Base-by-base conservation (phyloP, 2,329 filamentous ascomycete genomes). In the Alternaria sp. region DNA sequence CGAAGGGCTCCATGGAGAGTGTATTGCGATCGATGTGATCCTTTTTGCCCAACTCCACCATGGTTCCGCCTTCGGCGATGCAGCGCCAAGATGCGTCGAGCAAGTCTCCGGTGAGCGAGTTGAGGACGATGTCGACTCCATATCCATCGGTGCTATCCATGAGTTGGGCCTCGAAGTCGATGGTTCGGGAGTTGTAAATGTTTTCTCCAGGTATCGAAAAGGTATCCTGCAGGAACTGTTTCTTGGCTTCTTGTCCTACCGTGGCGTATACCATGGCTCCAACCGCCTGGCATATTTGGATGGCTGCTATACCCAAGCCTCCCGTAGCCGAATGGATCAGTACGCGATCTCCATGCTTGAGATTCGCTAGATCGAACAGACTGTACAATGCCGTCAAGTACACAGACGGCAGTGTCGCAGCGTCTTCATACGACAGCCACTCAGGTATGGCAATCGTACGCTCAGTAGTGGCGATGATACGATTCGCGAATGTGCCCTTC, bases 301-400 rank as follows among this genome's bases (percentile, higher is more conserved):
- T 65, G 3, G 69, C 65, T 18, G 71, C 68, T 41, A 67, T 58
- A 37, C 72, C 72, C 2, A 72, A 47, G 11, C 64, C 69, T 46
- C 74, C 69, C 45, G 71, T 50, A 3, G 73, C 74, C 18, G 68
- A 46, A 30, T 75, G 73, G n/a, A 77, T 71, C 10, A 77, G 57
- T 9, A 75, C 53, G 5, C 59, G 73, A 45, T 81, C 57, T 20
- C 64, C 61, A 20, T 47, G 25, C 21, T 51, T 25, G 8, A 66
- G 28, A 6, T 44, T 45, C 18, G 57, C 64, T 10, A 64, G 30
- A 18, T 61, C 15, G 8, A 15, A 28, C 33, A 66, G 54, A 3
- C 54, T 28, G 46, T 66, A 64, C 5, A 64, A 14, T 4, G 58
- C 64, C 2, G 64, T 66, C n/a, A 61, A 46, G 12, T 64, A 64